A percentile compares a stretch with the other conserved stretches of the same genome.
Evolutionary conservation across 1,284 basidiomycete genomes (phyloP).

Genomic region (Cryptococcus sp.): DNA sequence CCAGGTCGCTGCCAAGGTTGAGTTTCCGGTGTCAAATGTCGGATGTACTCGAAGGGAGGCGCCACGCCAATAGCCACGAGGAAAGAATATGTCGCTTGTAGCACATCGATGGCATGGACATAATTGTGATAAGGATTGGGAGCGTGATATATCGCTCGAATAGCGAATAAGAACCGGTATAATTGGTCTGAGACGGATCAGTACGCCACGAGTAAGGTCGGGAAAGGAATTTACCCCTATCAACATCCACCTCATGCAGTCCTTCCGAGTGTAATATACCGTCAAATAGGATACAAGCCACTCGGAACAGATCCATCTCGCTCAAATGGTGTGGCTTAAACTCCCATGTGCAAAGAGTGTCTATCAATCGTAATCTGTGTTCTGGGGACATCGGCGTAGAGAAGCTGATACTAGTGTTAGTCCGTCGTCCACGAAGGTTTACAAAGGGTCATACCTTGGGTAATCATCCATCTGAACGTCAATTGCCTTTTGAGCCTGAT

Average conservation of each 20-base stretch:
- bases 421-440: background rate
- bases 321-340: conserved; percentile 79
- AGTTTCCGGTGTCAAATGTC: conserved; percentile 18
- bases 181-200: conserved; percentile 53
- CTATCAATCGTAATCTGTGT: conserved; percentile 53
- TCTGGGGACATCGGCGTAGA: conserved; percentile 40
- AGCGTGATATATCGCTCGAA: conserved; percentile 77
- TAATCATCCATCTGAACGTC: conserved; percentile 52
- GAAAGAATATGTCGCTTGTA: conserved; percentile 85
- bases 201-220: background rate
- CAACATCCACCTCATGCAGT: conserved; percentile 62
- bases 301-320: conserved; percentile 72
- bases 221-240: conserved; percentile 56
- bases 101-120: conserved; percentile 86
- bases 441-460: conserved; percentile 36
- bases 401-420: conserved; percentile 17
- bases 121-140: conserved; percentile 95
- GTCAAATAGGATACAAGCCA: conserved; percentile 68
- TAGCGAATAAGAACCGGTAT: conserved; percentile 68
- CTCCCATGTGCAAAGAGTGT: conserved; percentile 68
- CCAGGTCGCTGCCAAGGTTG: conserved; percentile 28
- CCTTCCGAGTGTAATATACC: conserved; percentile 57
- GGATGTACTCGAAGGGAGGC: conserved; percentile 58
- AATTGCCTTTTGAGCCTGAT: conserved; percentile 66
- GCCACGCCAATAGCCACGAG: conserved; percentile 69